Evolutionary conservation across 1,284 basidiomycete species (phyloP).

Genomic region (Puccinia triticina): DNA sequence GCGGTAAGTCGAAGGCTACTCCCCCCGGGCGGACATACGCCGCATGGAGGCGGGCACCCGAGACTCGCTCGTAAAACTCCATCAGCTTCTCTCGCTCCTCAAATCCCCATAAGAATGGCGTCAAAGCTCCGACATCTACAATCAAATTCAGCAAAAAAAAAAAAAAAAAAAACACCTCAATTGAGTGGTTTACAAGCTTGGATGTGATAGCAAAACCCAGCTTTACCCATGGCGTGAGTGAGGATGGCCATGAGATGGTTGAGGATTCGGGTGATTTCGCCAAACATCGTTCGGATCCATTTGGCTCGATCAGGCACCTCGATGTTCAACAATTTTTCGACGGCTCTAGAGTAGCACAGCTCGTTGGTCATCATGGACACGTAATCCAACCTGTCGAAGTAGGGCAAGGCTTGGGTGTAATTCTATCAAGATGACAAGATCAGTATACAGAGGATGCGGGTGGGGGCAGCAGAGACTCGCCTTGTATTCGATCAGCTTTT

Average conservation of each 20-base stretch:
- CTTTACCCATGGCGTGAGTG: slow-evolving; percentile 77
- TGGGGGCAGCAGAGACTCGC: not conserved
- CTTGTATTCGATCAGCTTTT: slow-evolving; percentile 99
- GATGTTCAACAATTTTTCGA: slow-evolving; percentile 97
- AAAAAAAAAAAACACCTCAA: not conserved
- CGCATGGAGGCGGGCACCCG: slow-evolving; percentile 92
- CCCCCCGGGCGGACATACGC: slow-evolving; percentile 98
- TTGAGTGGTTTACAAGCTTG: not conserved
- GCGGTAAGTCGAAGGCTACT: slow-evolving; percentile 95
- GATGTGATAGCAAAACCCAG: slow-evolving; percentile 11
- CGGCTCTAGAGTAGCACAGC: slow-evolving; percentile 90
- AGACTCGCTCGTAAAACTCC: slow-evolving; percentile 99
- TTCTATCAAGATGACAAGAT: slow-evolving; percentile 63
- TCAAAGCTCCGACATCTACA: slow-evolving; percentile 88
- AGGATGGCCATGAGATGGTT: slow-evolving; percentile 99
- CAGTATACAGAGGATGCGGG: not conserved
- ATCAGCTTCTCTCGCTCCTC: slow-evolving; percentile 99
- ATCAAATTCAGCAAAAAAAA: not conserved
- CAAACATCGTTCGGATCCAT: slow-evolving; percentile 97
- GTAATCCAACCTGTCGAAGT: slow-evolving; percentile 98
- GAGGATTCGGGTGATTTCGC: slow-evolving; percentile 92
- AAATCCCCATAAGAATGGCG: slow-evolving; percentile 99
- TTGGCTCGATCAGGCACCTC: slow-evolving; percentile 97
- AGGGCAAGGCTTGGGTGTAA: slow-evolving; percentile 96
- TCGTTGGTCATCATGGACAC: slow-evolving; percentile 77